Percentiles rank a stretch among this genome's conserved stretches.
These are phyloP conservation scores for Periconia sp. DNA, from an alignment of 2,329 filamentous ascomycete species.

Conservation along the genomic window DNA sequence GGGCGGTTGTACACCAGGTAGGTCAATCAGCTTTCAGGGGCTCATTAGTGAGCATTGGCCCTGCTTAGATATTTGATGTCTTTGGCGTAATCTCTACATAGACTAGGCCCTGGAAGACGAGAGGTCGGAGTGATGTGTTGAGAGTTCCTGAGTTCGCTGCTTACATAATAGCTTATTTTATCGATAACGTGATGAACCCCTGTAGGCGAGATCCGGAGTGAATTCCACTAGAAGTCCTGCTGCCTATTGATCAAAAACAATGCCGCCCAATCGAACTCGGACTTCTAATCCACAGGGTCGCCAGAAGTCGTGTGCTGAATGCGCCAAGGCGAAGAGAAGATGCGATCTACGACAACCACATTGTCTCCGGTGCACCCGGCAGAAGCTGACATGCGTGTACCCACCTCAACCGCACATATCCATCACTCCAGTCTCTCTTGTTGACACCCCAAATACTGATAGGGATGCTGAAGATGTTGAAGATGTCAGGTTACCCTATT, in stretches of 20 bases:
- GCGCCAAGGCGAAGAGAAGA: constrained; percentile 63
- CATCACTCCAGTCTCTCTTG: constrained; percentile 7
- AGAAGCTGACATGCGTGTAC: constrained; percentile 58
- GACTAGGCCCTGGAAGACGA: too few relatives aligned
- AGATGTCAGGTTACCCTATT: too few relatives aligned
- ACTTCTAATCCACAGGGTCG: constrained; percentile 30
- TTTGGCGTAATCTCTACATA: too few relatives aligned
- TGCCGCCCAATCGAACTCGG: constrained; percentile 48
- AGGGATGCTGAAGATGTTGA: background rate
- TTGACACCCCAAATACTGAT: constrained; percentile 9
- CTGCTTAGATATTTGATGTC: too few relatives aligned
- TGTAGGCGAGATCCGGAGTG: too few relatives aligned
- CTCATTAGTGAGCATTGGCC: too few relatives aligned
- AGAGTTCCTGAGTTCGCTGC: too few relatives aligned
- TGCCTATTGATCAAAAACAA: too few relatives aligned
- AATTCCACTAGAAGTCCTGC: too few relatives aligned
- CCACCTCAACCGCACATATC: constrained; percentile 17
- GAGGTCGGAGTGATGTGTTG: too few relatives aligned
- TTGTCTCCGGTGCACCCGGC: constrained; percentile 60
- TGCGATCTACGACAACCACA: constrained; percentile 60
- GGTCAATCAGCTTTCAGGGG: too few relatives aligned
- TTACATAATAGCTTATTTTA: constrained; percentile 5
- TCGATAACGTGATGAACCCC: background rate
- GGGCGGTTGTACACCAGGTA: background rate
- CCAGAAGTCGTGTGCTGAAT: constrained; percentile 64